phyloP scores from a whole-genome alignment of 1,284 basidiomycete species.

The Papiliotrema terrestris region DNA sequence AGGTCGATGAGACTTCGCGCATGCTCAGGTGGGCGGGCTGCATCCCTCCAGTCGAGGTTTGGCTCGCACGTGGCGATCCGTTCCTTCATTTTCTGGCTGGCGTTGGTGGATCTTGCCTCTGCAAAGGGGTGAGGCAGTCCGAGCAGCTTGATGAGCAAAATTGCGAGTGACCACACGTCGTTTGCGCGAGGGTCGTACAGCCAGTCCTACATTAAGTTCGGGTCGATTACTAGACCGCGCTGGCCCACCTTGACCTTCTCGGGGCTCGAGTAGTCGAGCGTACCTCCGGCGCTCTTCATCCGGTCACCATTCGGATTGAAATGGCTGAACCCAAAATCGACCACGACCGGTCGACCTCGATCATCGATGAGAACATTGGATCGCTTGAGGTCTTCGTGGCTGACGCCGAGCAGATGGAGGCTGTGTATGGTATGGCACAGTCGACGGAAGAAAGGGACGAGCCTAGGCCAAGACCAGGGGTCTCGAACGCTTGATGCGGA shows the following conservation, averaged over 20 bases:
- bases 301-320: constrained; percentile 27
- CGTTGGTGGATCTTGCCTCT: constrained; percentile 10
- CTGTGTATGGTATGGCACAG: constrained; percentile 35
- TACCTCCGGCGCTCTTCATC: constrained; percentile 40
- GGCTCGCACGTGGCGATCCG: constrained; percentile 22
- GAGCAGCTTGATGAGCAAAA: constrained; percentile 39
- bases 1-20: constrained; percentile 23
- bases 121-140: constrained; percentile 32
- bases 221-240: not conserved
- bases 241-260: constrained; percentile 39
- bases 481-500: constrained; percentile 14
- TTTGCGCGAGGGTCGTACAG: constrained; percentile 37
- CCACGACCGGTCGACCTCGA: constrained; percentile 24
- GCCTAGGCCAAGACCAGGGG: constrained; percentile 7
- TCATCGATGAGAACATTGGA: constrained; percentile 39
- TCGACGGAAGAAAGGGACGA: constrained; percentile 35
- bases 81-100: constrained; percentile 19
- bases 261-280: constrained; percentile 45
- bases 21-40: not conserved
- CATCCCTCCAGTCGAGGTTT: constrained; percentile 3
- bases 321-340: constrained; percentile 47
- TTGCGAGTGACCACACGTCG: constrained; percentile 47
- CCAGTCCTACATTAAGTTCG: constrained; percentile 18
- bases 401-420: constrained; percentile 40
- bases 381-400: constrained; percentile 48